A percentile compares a stretch with the other conserved stretches of the same genome.
Evolutionary conservation across 768 basidiomycete genomes (phyloP).

Genomic region (Suillus variegatus): DNA sequence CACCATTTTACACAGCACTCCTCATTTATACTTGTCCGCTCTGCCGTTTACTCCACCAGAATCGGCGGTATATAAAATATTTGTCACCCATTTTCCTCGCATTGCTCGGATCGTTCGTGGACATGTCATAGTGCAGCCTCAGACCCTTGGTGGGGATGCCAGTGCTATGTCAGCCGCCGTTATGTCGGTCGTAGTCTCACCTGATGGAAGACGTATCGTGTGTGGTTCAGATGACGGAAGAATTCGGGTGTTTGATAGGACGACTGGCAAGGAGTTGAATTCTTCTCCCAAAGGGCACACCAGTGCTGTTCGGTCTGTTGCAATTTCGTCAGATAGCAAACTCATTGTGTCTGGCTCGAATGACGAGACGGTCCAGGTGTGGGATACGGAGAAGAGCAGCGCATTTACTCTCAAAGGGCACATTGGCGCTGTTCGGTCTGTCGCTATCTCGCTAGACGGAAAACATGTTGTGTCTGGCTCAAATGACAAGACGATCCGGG

Average conservation of each 20-base stretch:
- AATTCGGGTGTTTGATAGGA: neutral
- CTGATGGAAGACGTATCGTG: neutral
- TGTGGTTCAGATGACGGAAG: neutral
- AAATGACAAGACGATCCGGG: constrained; percentile 3
- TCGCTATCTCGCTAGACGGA: neutral
- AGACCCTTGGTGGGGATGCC: neutral
- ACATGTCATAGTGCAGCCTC: neutral
- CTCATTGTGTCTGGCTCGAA: constrained; percentile 12
- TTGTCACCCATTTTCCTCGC: neutral
- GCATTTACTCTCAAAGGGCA: constrained; percentile 2
- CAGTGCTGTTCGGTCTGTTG: neutral
- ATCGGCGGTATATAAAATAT: constrained; percentile 15
- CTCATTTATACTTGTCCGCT: constrained; percentile 28
- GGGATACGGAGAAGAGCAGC: constrained; percentile 1
- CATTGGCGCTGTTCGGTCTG: neutral
- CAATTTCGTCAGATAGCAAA: neutral
- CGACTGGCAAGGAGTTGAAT: neutral
- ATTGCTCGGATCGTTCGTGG: neutral
- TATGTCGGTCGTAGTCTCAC: neutral
- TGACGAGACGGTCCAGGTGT: constrained; percentile 9
- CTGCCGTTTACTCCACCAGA: constrained; percentile 23
- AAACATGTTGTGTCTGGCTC: constrained; percentile 5
- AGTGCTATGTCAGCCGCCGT: neutral
- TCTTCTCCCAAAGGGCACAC: neutral
- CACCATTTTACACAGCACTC: constrained; percentile 19